A percentile compares a stretch with the other conserved stretches of the same genome.
Conservation (phyloP, 2,329 filamentous ascomycete genomes). For the Fusarium brachygibbosum region DNA sequence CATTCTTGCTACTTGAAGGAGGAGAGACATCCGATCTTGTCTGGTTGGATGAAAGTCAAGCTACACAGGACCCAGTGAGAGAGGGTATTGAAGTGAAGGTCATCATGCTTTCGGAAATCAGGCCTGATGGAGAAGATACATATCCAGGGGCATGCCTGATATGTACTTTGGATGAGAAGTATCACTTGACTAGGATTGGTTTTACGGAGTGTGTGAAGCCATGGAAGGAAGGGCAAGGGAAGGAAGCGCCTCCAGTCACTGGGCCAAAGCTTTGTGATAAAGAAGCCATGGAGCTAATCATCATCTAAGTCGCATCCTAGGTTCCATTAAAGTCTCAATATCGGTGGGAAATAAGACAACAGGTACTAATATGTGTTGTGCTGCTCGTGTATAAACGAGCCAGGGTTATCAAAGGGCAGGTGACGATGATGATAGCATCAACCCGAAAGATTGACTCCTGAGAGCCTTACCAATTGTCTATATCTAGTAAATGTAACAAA, state of each 20-base stretch:
- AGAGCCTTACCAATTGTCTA: not conserved
- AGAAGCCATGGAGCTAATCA: not conserved
- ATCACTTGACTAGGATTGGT: slow-evolving; percentile 2
- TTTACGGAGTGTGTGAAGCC: not conserved
- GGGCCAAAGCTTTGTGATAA: not conserved
- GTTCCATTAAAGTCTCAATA: too few relatives aligned
- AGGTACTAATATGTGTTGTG: too few relatives aligned
- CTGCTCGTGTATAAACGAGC: too few relatives aligned
- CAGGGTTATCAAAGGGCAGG: too few relatives aligned
- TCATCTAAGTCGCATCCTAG: not conserved
- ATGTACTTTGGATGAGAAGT: slow-evolving; percentile 12
- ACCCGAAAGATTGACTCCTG: not conserved
- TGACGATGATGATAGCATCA: not conserved
- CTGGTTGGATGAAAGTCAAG: slow-evolving; percentile 1
- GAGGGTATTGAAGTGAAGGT: not conserved
- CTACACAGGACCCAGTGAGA: not conserved
- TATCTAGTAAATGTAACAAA: not conserved
- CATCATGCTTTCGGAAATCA: not conserved
- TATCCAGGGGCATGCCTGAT: slow-evolving; percentile 5
- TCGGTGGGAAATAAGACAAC: too few relatives aligned
- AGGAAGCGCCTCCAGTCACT: not conserved
- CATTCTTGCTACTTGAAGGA: not conserved
- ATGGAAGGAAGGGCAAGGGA: fast-evolving
- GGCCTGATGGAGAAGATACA: not conserved
- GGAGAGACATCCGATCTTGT: slow-evolving; percentile 9